Evolutionary conservation across 345 rosid species (phyloP).

Genomic region (Turnera subulata): DNA sequence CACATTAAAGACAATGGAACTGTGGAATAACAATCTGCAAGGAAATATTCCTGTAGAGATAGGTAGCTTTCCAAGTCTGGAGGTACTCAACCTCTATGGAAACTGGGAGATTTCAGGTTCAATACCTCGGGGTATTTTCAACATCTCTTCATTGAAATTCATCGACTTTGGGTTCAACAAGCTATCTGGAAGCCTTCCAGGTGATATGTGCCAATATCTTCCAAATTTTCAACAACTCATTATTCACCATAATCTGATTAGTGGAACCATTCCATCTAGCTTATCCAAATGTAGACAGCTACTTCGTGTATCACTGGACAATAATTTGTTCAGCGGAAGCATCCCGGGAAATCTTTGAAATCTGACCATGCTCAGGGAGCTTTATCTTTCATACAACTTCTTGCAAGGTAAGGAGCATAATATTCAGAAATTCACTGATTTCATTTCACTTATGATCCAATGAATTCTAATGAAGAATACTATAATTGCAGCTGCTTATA

Average conservation of each 20-base stretch:
- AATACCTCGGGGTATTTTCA: conserved; percentile 9
- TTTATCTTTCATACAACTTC: conserved; percentile 3
- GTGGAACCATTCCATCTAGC: conserved; percentile 11
- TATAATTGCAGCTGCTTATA: too few relatives aligned
- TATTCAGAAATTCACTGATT: too few relatives aligned
- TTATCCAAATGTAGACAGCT: background rate
- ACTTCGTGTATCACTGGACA: background rate
- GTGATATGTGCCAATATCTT: background rate
- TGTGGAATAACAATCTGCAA: background rate
- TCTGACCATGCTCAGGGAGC: conserved; percentile 3
- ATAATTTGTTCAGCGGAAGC: conserved; percentile 6
- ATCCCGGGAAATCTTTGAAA: conserved; percentile 7
- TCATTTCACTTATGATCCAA: too few relatives aligned
- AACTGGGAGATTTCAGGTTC: conserved; percentile 18
- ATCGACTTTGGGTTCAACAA: conserved; percentile 4
- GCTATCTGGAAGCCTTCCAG: conserved; percentile 13
- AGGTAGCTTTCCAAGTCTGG: background rate
- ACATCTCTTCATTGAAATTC: background rate
- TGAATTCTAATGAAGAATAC: too few relatives aligned
- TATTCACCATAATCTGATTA: conserved; percentile 8
- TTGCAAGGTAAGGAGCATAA: conserved; percentile 4
- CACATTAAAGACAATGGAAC: background rate
- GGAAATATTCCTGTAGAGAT: background rate
- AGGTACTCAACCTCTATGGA: background rate
- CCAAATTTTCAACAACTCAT: background rate